Conservation (phyloP, 192 early-diverging fungal genomes). For the Radiomyces spectabilis region DNA sequence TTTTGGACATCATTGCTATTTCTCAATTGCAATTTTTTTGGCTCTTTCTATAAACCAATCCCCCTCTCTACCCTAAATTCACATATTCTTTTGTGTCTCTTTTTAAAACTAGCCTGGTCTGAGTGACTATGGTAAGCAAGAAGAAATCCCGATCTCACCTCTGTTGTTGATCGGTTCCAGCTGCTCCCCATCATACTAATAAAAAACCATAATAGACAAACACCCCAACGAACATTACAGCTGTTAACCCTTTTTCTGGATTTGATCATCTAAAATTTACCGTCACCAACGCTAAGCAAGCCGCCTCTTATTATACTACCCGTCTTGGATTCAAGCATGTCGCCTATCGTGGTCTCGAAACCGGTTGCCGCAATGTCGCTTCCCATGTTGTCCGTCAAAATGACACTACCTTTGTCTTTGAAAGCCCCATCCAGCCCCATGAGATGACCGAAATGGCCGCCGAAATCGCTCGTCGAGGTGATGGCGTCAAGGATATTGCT, state of each 20-base stretch:
- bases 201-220: conserved; percentile 2
- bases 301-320: conserved; percentile 88
- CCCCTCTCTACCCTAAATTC: neutral
- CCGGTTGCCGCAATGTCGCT: conserved; percentile 77
- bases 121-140: conserved; percentile 3
- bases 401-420: conserved; percentile 81
- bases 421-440: conserved; percentile 83
- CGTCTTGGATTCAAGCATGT: conserved; percentile 90
- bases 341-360: conserved; percentile 95
- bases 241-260: conserved; percentile 40
- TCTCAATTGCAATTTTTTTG: too few species aligned
- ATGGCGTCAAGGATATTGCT: conserved; percentile 93
- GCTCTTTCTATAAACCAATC: neutral
- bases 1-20: neutral
- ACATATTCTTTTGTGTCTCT: too few species aligned
- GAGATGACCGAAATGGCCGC: conserved; percentile 56
- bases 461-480: conserved; percentile 77
- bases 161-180: neutral
- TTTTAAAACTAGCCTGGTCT: neutral
- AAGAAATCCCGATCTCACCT: neutral
- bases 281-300: conserved; percentile 93
- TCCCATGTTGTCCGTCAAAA: conserved; percentile 85
- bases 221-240: neutral
- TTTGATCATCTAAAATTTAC: conserved; percentile 83
- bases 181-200: neutral